Percentiles rank a stretch among this genome's conserved stretches.
phyloP scores from a whole-genome alignment of 805 yeast species.

The Jamesozyma gamospora region DNA sequence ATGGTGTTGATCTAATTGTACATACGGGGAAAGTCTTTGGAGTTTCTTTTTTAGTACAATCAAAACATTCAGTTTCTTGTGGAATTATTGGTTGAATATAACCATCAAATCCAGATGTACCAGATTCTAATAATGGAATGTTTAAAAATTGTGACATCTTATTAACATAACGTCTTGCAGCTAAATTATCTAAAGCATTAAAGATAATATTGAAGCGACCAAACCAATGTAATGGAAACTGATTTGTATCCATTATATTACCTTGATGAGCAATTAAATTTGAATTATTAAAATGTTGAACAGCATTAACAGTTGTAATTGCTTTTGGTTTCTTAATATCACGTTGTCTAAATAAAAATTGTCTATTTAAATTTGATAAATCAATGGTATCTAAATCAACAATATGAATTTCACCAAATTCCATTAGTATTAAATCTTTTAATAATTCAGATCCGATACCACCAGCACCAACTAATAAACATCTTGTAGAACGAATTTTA shows the following conservation, averaged over 20 bases:
- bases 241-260: conserved; percentile 67
- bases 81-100: conserved; percentile 90
- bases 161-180: conserved; percentile 86
- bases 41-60: conserved; percentile 76
- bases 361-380: conserved; percentile 83
- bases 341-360: conserved; percentile 77
- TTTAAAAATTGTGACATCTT: conserved; percentile 63
- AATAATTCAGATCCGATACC: conserved; percentile 92
- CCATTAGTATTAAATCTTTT: conserved; percentile 67
- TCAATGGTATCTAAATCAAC: conserved; percentile 97
- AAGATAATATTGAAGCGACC: conserved; percentile 65
- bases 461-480: conserved; percentile 87
- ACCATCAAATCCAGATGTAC: conserved; percentile 92
- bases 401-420: conserved; percentile 78
- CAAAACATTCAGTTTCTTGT: conserved; percentile 80
- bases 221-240: conserved; percentile 72
- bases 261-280: conserved; percentile 73
- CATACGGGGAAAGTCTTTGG: conserved; percentile 93
- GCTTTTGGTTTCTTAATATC: conserved; percentile 89
- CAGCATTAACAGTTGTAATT: conserved; percentile 74
- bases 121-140: conserved; percentile 81
- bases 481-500: conserved; percentile 36
- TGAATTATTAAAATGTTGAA: conserved; percentile 56
- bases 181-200: conserved; percentile 89
- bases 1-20: conserved; percentile 93